These are phyloP conservation scores for Candida easanensis DNA, from an alignment of 805 yeast genomes.

Conservation along the genomic window DNA sequence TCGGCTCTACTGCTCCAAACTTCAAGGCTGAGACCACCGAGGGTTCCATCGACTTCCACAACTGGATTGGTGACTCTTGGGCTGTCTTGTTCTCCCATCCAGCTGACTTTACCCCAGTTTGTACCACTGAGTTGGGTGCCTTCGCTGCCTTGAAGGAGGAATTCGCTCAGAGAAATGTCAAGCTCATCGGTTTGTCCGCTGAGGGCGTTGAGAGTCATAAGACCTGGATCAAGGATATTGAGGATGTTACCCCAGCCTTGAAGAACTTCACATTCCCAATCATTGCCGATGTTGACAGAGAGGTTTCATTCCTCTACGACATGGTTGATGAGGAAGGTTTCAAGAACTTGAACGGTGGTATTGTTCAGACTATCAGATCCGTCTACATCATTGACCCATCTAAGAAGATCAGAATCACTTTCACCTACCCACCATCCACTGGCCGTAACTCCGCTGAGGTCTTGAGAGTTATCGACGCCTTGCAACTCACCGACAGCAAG, in stretches of 20 bases:
- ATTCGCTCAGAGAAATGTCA: slow-evolving; percentile 79
- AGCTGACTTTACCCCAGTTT: slow-evolving; percentile 94
- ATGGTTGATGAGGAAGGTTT: slow-evolving; percentile 87
- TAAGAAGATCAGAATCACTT: slow-evolving; percentile 81
- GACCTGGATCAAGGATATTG: slow-evolving; percentile 88
- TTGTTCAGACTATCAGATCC: slow-evolving; percentile 86
- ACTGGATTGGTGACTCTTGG: slow-evolving; percentile 85
- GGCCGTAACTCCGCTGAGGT: slow-evolving; percentile 95
- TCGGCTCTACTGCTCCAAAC: slow-evolving; percentile 85
- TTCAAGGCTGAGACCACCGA: slow-evolving; percentile 79
- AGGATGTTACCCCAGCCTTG: slow-evolving; percentile 69
- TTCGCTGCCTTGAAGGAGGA: slow-evolving; percentile 88
- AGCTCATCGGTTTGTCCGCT: slow-evolving; percentile 87
- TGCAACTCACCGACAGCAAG: slow-evolving; percentile 79
- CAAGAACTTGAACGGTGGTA: slow-evolving; percentile 67
- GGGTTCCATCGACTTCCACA: slow-evolving; percentile 85
- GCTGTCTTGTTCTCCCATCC: slow-evolving; percentile 90
- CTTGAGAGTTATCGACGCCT: slow-evolving; percentile 83
- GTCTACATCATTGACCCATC: slow-evolving; percentile 88
- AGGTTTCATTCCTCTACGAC: slow-evolving; percentile 80
- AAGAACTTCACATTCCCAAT: slow-evolving; percentile 82
- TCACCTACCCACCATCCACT: slow-evolving; percentile 89
- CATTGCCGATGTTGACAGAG: slow-evolving; percentile 82
- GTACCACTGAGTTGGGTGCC: slow-evolving; percentile 95
- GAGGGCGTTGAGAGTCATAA: slow-evolving; percentile 77